Conservation (phyloP, 169 alveolate genomes). For the Cryptosporidium bovis region DNA sequence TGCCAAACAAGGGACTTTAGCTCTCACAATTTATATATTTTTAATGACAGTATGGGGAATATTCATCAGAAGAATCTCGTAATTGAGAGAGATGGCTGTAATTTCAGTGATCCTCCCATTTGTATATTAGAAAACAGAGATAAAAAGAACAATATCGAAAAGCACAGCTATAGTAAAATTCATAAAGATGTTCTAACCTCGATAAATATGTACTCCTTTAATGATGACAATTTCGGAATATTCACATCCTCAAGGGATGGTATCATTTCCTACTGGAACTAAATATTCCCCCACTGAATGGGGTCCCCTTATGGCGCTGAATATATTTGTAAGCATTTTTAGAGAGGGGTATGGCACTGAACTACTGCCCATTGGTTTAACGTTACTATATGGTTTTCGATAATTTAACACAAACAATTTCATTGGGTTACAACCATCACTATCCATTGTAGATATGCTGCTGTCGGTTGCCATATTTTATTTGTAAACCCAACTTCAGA, state of each 20-base stretch:
- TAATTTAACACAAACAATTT: too few relatives aligned
- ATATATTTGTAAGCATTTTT: slow-evolving; percentile 1
- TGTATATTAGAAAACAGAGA: slow-evolving; percentile 17
- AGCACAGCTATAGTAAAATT: not conserved
- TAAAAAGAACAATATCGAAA: not conserved
- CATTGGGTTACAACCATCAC: too few relatives aligned
- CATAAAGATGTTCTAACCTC: slow-evolving; percentile 57
- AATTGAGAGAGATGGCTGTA: not conserved
- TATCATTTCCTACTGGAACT: slow-evolving; percentile 63
- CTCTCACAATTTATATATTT: slow-evolving; percentile 6
- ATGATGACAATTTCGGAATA: slow-evolving; percentile 28
- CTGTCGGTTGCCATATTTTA: too few relatives aligned
- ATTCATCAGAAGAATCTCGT: slow-evolving; percentile 11
- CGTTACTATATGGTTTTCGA: too few relatives aligned
- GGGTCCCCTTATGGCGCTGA: not conserved
- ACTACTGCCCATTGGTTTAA: not conserved
- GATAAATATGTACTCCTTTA: not conserved
- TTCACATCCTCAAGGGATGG: slow-evolving; percentile 69
- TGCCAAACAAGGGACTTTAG: not conserved
- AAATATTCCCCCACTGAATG: not conserved
- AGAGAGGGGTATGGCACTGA: not conserved
- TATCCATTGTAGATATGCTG: too few relatives aligned
- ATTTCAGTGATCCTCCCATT: not conserved
- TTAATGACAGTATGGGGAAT: slow-evolving; percentile 40
- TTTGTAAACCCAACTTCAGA: too few relatives aligned